Percentiles rank a stretch among this genome's conserved stretches.
Conservation (phyloP, 163 green algal species). For the Chloromonas sp. region DNA sequence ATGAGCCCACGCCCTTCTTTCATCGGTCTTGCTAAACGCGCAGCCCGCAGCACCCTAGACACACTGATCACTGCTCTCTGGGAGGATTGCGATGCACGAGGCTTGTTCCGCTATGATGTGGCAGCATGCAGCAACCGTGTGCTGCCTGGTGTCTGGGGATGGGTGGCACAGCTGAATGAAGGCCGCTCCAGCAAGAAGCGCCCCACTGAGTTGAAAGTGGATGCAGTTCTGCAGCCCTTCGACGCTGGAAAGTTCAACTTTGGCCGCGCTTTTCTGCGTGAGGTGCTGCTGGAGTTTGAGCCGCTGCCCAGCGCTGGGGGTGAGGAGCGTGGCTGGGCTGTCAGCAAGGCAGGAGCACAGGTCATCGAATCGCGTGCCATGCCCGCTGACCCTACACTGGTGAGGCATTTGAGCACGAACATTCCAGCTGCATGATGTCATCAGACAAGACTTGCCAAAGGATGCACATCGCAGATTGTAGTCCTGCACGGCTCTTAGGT, state of each 20-base stretch:
- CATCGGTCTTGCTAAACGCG: too few species aligned
- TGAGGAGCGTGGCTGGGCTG: background rate
- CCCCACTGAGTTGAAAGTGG: constrained; percentile 90
- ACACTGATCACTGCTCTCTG: constrained; percentile 66
- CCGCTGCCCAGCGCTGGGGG: background rate
- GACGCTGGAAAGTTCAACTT: constrained; percentile 98
- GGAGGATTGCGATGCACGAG: constrained; percentile 74
- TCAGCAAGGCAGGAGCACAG: background rate
- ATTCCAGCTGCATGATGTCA: too few species aligned
- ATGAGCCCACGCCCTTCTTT: too few species aligned
- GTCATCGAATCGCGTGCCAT: background rate
- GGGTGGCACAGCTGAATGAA: constrained; percentile 96
- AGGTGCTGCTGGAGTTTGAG: constrained; percentile 90
- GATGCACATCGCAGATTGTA: too few species aligned
- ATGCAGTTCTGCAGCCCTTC: constrained; percentile 78
- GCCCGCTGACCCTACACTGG: background rate
- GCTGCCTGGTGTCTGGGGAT: constrained; percentile 77
- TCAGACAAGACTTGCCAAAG: too few species aligned
- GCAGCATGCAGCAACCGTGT: constrained; percentile 78
- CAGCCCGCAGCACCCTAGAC: constrained; percentile 42
- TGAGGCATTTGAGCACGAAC: too few species aligned
- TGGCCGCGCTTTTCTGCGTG: constrained; percentile 79
- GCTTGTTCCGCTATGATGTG: constrained; percentile 43
- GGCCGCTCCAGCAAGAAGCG: constrained; percentile 93
- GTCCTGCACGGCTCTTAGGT: too few species aligned